A percentile compares a stretch with the other conserved stretches of the same genome.
Conservation (phyloP, 1,139 yeast species). For the Taiozyma sp. region DNA sequence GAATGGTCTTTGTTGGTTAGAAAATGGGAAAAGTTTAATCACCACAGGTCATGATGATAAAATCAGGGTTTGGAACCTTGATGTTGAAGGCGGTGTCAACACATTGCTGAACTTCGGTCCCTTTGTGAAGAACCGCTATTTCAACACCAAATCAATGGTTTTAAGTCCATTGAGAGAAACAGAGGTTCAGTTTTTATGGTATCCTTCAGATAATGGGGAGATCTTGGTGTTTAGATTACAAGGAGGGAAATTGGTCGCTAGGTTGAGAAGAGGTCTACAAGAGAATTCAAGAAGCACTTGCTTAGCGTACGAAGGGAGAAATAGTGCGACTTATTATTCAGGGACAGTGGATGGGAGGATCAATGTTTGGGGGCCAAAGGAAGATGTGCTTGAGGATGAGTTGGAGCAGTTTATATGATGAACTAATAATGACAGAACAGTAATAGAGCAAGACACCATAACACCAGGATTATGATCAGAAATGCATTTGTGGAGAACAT, state of each 20-base stretch:
- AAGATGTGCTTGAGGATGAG: conserved; percentile 9
- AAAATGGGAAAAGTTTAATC: conserved; percentile 51
- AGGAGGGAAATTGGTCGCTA: conserved; percentile 47
- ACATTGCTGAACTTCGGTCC: conserved; percentile 77
- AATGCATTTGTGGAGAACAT: no score
- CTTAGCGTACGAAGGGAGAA: conserved; percentile 44
- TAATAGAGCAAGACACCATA: no score
- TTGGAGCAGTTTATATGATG: background rate
- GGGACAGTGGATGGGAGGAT: conserved; percentile 61
- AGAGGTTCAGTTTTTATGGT: conserved; percentile 53
- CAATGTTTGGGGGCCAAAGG: conserved; percentile 43
- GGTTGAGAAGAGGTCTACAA: conserved; percentile 17
- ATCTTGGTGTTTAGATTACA: conserved; percentile 56
- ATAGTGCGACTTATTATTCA: conserved; percentile 40
- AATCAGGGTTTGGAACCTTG: conserved; percentile 70
- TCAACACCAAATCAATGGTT: conserved; percentile 21
- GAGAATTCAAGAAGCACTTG: conserved; percentile 38
- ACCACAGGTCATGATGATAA: conserved; percentile 77
- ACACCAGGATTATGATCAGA: no score
- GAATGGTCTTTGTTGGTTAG: conserved; percentile 72
- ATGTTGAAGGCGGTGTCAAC: conserved; percentile 41
- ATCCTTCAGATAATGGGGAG: conserved; percentile 81
- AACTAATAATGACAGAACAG: no score
- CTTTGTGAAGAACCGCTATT: conserved; percentile 57
- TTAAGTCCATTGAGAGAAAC: conserved; percentile 37